Conservation (phyloP, 2,329 filamentous ascomycete species). For the Colletotrichum theobromicola region DNA sequence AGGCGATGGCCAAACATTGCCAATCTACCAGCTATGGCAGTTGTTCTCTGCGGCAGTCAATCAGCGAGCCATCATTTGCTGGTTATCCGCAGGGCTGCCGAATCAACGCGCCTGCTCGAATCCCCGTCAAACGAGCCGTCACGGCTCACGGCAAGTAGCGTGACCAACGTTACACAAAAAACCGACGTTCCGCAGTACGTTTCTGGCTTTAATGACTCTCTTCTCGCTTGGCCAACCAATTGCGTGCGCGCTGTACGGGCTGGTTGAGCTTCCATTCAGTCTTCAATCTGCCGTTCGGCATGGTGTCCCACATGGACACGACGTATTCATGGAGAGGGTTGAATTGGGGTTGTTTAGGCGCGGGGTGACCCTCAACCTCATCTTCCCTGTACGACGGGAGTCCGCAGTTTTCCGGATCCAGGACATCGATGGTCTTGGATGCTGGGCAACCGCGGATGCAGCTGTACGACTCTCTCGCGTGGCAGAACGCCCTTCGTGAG, state of each 20-base stretch:
- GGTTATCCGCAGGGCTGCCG: not conserved
- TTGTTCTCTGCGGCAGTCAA: not conserved
- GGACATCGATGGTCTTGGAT: not conserved
- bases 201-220: not conserved
- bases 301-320: not conserved
- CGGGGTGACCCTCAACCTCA: not conserved
- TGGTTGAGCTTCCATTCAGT: not conserved
- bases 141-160: not conserved
- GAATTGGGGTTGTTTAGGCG: not conserved
- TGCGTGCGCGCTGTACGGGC: not conserved
- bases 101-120: not conserved
- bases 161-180: not conserved
- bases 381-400: not conserved
- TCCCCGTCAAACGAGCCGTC: not conserved
- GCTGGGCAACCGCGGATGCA: not conserved
- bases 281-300: not conserved
- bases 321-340: not conserved
- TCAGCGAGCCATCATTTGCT: not conserved
- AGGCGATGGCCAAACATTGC: not conserved
- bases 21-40: not conserved
- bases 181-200: not conserved
- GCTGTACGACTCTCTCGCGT: not conserved
- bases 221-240: not conserved
- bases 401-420: not conserved
- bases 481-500: not conserved